These are phyloP conservation scores for Lunularia cruciata DNA, from an alignment of 225 moss, liverwort and hornwort species.

Conservation along the genomic window DNA sequence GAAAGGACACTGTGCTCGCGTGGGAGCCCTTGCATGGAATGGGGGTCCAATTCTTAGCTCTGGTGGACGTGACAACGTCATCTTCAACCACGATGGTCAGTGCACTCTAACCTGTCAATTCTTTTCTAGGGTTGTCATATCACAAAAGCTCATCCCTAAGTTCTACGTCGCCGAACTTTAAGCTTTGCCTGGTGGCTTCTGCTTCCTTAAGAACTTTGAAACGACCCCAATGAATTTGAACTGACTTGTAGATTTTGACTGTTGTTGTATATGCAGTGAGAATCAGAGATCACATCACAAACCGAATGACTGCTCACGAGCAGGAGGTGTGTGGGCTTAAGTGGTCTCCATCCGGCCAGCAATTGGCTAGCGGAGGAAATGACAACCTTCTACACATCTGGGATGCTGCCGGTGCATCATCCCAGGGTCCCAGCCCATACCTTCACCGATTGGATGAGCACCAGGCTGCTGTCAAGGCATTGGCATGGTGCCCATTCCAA, in stretches of 20 bases:
- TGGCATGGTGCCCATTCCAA: constrained; percentile 99
- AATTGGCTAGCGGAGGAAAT: constrained; percentile 91
- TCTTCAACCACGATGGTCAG: constrained; percentile 90
- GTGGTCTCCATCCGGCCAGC: constrained; percentile 94
- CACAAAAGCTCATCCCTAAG: too few species aligned
- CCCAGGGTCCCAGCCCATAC: constrained; percentile 64
- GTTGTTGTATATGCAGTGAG: constrained; percentile 50
- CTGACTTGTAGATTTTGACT: too few species aligned
- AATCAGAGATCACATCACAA: constrained; percentile 76
- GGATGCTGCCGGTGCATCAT: constrained; percentile 73
- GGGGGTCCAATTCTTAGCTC: constrained; percentile 72
- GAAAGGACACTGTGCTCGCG: constrained; percentile 84
- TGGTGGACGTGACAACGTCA: constrained; percentile 82
- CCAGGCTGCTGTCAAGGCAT: constrained; percentile 84
- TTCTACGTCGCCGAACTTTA: too few species aligned
- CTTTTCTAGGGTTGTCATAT: neutral
- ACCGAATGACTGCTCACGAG: constrained; percentile 78
- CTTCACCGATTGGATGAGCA: constrained; percentile 91
- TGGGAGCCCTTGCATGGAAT: constrained; percentile 93
- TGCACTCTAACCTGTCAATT: neutral
- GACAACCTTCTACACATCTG: constrained; percentile 94
- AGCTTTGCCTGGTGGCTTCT: too few species aligned
- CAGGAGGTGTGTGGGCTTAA: constrained; percentile 96
- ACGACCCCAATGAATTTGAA: too few species aligned
- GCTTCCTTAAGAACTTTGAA: too few species aligned